Base-by-base conservation (phyloP, 345 rosid genomes). In the Mallotus nudiflorus region DNA sequence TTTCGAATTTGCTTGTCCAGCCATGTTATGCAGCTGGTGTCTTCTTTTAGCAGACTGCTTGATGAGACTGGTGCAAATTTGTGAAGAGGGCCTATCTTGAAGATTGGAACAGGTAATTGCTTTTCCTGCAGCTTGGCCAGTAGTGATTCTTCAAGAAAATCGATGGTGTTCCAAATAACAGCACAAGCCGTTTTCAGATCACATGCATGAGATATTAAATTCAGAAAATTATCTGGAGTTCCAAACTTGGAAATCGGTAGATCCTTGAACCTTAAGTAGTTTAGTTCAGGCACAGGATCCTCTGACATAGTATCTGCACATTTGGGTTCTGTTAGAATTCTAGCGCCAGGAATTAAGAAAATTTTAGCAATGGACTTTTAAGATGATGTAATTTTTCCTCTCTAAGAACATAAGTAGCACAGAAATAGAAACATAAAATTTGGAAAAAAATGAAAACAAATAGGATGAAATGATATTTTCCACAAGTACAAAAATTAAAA, bases 101-200 rank as follows among this genome's bases (percentile, higher is more conserved):
- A 77, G 16, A 69, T 22, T 15, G 53, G 75, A 62, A 72, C 62
- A 1, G 44, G 52, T 54, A 28, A 29, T 10, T 64, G 71, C 18
- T 69, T 58, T 40, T 72, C 56, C 4, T n/a, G n/a, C 7, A 74
- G 64, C 63, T 44, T 18, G 37, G 61, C 44, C 31, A 71, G 24
- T n/a, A 66, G 67, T 48, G 61, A n/a, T 2, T 52, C 63, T 61
- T 83, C 83, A 16, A 81, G 61, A 46, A 49, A 76, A 0, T 45
- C 28, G 6, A 74, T 70, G 44, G 79, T 73, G 66, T 83, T 81
- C 33, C 37, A 73, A 58, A 83, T 78, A 31, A 83, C 68, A 3
- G 58, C 58, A 3, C 25, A 24, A 15, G 59, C 24, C 11, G 6
- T 54, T 54, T 16, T 25, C 12, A 54, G 24, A 27, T 54, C 12